A percentile compares a stretch with the other conserved stretches of the same genome.
These are phyloP conservation scores for Wickerhamomyces canadensis DNA, from an alignment of 805 yeast species.

Conservation along the genomic window DNA sequence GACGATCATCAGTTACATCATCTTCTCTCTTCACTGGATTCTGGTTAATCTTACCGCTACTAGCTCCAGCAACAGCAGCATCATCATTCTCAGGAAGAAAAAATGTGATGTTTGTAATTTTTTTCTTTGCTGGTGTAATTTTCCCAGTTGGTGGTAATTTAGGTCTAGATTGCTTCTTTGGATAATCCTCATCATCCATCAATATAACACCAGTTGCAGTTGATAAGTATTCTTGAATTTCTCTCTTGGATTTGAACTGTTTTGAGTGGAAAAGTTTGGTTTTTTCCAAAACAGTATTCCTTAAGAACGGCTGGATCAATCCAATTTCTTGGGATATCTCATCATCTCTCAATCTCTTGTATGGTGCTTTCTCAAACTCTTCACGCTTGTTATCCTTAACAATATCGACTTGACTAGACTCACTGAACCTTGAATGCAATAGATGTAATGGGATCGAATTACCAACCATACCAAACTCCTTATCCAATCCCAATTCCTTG, in stretches of 20 bases:
- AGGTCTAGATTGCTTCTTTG: constrained; percentile 68
- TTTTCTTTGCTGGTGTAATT: constrained; percentile 65
- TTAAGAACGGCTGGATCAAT: constrained; percentile 51
- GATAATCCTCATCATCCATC: constrained; percentile 80
- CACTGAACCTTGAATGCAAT: constrained; percentile 69
- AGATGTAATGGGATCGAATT: constrained; percentile 87
- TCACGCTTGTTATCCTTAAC: constrained; percentile 50
- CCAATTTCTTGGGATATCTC: constrained; percentile 52
- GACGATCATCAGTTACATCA: background rate
- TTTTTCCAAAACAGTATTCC: constrained; percentile 31
- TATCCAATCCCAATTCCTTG: constrained; percentile 87
- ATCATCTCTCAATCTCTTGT: constrained; percentile 45
- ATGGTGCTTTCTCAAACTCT: constrained; percentile 55
- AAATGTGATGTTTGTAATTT: constrained; percentile 46
- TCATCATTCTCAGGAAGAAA: constrained; percentile 36
- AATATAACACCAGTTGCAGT: constrained; percentile 39
- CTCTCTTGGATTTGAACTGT: constrained; percentile 24
- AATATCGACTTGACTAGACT: constrained; percentile 41
- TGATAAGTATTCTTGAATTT: constrained; percentile 24
- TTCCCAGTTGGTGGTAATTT: constrained; percentile 90
- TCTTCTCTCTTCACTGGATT: background rate
- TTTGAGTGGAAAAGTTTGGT: constrained; percentile 39
- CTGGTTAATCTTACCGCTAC: background rate
- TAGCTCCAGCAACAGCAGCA: background rate
- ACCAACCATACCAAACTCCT: constrained; percentile 80